Percentiles rank a stretch among this genome's conserved stretches.
These are phyloP conservation scores for Wickerhamomyces hampshirensis DNA, from an alignment of 805 yeast genomes.

Conservation along the genomic window DNA sequence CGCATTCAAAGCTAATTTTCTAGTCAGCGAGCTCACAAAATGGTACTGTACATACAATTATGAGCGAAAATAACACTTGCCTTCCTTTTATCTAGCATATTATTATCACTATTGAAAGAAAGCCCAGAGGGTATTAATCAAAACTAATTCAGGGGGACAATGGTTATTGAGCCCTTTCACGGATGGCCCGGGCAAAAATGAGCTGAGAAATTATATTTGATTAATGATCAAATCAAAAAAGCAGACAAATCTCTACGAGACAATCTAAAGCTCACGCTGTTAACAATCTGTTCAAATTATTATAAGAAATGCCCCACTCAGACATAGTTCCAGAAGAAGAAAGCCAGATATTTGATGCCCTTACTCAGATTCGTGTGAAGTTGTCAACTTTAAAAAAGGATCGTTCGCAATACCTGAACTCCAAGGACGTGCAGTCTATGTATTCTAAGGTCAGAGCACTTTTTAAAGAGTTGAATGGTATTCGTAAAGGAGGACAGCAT, in stretches of 20 bases:
- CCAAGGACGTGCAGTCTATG: constrained; percentile 57
- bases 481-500: constrained; percentile 29
- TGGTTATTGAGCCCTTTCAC: too few relatives aligned
- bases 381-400: constrained; percentile 54
- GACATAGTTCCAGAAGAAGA: constrained; percentile 34
- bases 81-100: too few relatives aligned
- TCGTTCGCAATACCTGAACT: constrained; percentile 58
- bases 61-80: too few relatives aligned
- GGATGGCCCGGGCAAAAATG: constrained; percentile 1
- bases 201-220: constrained; percentile 1
- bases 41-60: too few relatives aligned
- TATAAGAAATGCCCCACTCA: constrained; percentile 28
- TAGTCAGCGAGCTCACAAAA: too few relatives aligned
- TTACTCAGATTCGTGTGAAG: constrained; percentile 37
- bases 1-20: too few relatives aligned
- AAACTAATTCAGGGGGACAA: too few relatives aligned
- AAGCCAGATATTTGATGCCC: constrained; percentile 33
- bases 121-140: too few relatives aligned
- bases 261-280: too few relatives aligned
- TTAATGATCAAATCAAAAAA: too few relatives aligned
- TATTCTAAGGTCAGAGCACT: constrained; percentile 54
- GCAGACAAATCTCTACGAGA: neutral
- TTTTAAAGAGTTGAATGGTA: constrained; percentile 47
- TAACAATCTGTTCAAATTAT: too few relatives aligned
- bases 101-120: too few relatives aligned